Conservation (phyloP, 352 stramenopile genomes). For the Plasmopara halstedii region DNA sequence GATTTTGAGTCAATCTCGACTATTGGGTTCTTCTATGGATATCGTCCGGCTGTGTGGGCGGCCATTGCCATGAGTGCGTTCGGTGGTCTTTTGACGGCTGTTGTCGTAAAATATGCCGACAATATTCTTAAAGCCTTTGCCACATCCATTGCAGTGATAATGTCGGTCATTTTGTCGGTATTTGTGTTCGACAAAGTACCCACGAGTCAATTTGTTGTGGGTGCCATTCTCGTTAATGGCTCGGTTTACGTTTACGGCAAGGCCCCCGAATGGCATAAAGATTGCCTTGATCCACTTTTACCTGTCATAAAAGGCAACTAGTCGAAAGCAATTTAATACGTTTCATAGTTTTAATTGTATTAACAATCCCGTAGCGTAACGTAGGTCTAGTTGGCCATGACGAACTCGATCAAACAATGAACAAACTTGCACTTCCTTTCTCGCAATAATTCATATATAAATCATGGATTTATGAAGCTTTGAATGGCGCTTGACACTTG, state of each 20-base stretch:
- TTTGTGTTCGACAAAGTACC: conserved; percentile 83
- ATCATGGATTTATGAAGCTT: too few relatives aligned
- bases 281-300: conserved; percentile 12
- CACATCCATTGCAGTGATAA: conserved; percentile 74
- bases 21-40: conserved; percentile 77
- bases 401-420: too few relatives aligned
- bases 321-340: conserved; percentile 14
- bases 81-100: conserved; percentile 67
- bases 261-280: conserved; percentile 33
- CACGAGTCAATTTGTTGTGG: conserved; percentile 61
- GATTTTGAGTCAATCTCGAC: conserved; percentile 43
- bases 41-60: conserved; percentile 67
- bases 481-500: too few relatives aligned
- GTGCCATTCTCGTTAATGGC: conserved; percentile 68
- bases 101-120: conserved; percentile 83
- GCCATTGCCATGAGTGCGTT: conserved; percentile 63
- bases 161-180: conserved; percentile 77
- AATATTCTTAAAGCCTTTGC: conserved; percentile 85
- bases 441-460: too few relatives aligned
- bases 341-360: conserved; percentile 1
- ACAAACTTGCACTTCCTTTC: too few relatives aligned
- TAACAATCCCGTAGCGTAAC: too few relatives aligned
- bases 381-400: too few relatives aligned
- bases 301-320: conserved; percentile 9
- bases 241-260: conserved; percentile 77